These are phyloP conservation scores for Acanthamoeba comandoni DNA, from an alignment of 208 protist genomes.

Conservation along the genomic window DNA sequence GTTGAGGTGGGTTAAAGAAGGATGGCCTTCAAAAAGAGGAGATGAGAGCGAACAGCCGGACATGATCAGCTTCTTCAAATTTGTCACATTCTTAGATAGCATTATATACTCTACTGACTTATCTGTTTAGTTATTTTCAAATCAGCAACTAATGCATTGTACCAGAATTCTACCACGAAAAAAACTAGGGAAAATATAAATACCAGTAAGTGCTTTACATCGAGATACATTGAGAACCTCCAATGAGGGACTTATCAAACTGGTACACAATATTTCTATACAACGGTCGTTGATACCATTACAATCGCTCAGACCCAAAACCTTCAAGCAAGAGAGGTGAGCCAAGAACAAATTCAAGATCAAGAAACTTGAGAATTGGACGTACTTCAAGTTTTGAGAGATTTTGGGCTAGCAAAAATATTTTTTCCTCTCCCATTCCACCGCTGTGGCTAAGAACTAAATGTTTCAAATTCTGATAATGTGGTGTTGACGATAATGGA, in stretches of 20 bases:
- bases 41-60: slow-evolving; percentile 58
- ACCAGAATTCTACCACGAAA: not conserved
- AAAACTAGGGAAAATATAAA: not conserved
- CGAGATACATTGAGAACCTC: slow-evolving; percentile 19
- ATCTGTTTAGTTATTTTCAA: slow-evolving; percentile 38
- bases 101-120: slow-evolving; percentile 37
- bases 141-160: not conserved
- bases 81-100: not conserved
- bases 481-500: too few relatives aligned
- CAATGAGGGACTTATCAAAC: slow-evolving; percentile 12
- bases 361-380: too few relatives aligned
- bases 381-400: too few relatives aligned
- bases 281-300: not conserved
- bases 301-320: slow-evolving; percentile 17
- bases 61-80: slow-evolving; percentile 8
- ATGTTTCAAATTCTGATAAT: slow-evolving; percentile 2
- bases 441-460: slow-evolving; percentile 20
- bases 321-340: too few relatives aligned
- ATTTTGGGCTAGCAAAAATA: too few relatives aligned
- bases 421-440: not conserved
- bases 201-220: slow-evolving; percentile 23
- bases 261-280: not conserved
- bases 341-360: too few relatives aligned
- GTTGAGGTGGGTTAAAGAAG: slow-evolving; percentile 3
- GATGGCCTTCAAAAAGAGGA: slow-evolving; percentile 26